These are phyloP conservation scores for Diaporthe citriasiana DNA, from an alignment of 2,329 filamentous ascomycete genomes.

Conservation along the genomic window DNA sequence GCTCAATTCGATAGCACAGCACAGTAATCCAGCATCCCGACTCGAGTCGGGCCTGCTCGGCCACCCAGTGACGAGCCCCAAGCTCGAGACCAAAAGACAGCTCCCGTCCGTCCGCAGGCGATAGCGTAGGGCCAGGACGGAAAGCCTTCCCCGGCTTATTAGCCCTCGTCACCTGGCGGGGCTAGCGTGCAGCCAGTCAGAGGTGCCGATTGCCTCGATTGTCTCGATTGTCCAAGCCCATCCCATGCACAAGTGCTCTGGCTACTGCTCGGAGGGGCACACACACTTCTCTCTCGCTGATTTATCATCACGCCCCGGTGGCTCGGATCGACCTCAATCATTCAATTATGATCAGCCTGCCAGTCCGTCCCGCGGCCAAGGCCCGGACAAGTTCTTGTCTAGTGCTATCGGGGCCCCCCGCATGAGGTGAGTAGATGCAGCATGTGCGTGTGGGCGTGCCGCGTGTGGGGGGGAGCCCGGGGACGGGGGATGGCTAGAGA, in stretches of 20 bases:
- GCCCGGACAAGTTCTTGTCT: background rate
- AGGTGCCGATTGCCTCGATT: constrained; percentile 15
- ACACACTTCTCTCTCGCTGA: background rate
- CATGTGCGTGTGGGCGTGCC: background rate
- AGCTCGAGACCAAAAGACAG: constrained; percentile 22
- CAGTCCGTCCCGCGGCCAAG: constrained; percentile 12
- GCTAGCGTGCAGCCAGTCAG: constrained; percentile 25
- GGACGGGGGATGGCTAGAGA: background rate
- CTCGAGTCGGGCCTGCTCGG: constrained; percentile 18
- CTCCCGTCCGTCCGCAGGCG: constrained; percentile 26
- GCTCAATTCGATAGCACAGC: background rate
- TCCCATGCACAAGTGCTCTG: background rate
- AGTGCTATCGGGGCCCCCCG: constrained; percentile 9
- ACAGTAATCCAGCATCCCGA: constrained; percentile 1
- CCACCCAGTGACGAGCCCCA: background rate
- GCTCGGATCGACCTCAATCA: constrained; percentile 2
- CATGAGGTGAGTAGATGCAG: background rate
- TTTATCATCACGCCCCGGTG: constrained; percentile 18
- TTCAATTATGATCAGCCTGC: background rate
- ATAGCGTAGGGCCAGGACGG: constrained; percentile 33
- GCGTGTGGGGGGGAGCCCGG: background rate
- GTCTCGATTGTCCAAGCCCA: constrained; percentile 22
- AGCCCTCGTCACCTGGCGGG: constrained; percentile 26
- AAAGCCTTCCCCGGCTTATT: constrained; percentile 33
- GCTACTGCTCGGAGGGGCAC: constrained; percentile 7